A percentile compares a stretch with the other conserved stretches of the same genome.
Conservation (phyloP, 1,284 basidiomycete species). For the Tylopilus sp. region DNA sequence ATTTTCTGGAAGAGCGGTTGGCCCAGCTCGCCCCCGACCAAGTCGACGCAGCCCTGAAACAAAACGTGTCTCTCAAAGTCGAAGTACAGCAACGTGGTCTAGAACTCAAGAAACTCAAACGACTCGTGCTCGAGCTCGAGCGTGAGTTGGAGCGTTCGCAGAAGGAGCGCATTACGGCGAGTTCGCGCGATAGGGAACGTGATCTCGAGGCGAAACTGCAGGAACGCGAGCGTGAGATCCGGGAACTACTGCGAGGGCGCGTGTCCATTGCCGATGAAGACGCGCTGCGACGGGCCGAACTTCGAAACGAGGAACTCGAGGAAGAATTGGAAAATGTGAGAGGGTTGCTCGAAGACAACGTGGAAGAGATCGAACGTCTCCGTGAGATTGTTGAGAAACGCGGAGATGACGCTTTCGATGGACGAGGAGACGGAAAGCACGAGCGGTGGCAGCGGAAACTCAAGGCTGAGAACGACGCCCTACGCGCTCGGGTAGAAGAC, state of each 20-base stretch:
- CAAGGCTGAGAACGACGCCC: constrained; percentile 62
- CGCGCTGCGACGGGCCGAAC: constrained; percentile 50
- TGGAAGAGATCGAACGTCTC: constrained; percentile 68
- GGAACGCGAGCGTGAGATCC: constrained; percentile 64
- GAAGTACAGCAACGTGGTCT: constrained; percentile 89
- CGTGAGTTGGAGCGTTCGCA: constrained; percentile 73
- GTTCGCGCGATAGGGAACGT: constrained; percentile 55
- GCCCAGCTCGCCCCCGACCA: constrained; percentile 87
- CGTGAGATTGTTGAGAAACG: constrained; percentile 58
- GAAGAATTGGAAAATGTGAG: constrained; percentile 65
- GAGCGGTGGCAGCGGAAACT: constrained; percentile 44
- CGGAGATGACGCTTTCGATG: constrained; percentile 41
- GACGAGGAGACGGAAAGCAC: constrained; percentile 36
- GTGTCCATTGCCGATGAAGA: constrained; percentile 43
- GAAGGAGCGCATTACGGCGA: constrained; percentile 46
- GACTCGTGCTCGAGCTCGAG: constrained; percentile 81
- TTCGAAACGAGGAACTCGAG: constrained; percentile 62
- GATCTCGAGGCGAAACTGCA: constrained; percentile 69
- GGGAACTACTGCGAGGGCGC: constrained; percentile 54
- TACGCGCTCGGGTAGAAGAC: constrained; percentile 57
- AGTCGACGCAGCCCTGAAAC: constrained; percentile 86
- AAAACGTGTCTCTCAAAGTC: constrained; percentile 92
- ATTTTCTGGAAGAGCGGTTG: constrained; percentile 89
- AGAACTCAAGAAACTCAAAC: constrained; percentile 91
- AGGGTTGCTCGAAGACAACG: constrained; percentile 69